Percentiles rank a stretch among this genome's conserved stretches.
Conservation (phyloP, 176 grass and related monocot species). For the Aegilops tauschii region DNA sequence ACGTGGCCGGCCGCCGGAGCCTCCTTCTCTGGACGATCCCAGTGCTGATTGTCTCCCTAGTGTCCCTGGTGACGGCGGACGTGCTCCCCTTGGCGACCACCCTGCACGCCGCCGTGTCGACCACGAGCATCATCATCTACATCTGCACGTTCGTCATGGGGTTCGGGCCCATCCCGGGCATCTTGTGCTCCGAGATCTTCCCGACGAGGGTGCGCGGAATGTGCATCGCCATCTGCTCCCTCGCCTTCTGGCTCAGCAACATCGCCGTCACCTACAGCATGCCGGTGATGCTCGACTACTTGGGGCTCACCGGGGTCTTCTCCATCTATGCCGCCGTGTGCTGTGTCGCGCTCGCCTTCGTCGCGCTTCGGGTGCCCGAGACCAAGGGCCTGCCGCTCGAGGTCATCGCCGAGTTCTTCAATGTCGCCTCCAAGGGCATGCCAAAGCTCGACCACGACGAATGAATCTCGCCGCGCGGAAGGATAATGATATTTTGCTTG, state of each 20-base stretch:
- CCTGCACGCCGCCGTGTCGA: slow-evolving; percentile 67
- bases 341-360: slow-evolving; percentile 62
- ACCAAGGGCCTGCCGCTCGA: slow-evolving; percentile 84
- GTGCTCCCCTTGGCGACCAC: slow-evolving; percentile 36
- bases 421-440: slow-evolving; percentile 48
- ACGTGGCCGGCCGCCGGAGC: slow-evolving; percentile 68
- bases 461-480: not conserved
- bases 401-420: slow-evolving; percentile 91
- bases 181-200: slow-evolving; percentile 83
- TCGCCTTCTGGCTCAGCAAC: slow-evolving; percentile 77
- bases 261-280: slow-evolving; percentile 80
- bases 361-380: slow-evolving; percentile 73
- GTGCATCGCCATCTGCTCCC: slow-evolving; percentile 90
- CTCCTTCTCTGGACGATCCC: slow-evolving; percentile 79
- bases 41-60: slow-evolving; percentile 55
- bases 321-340: slow-evolving; percentile 66
- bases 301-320: slow-evolving; percentile 52
- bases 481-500: not conserved
- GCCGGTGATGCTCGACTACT: slow-evolving; percentile 63
- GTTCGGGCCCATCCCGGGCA: slow-evolving; percentile 82
- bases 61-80: slow-evolving; percentile 47
- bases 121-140: slow-evolving; percentile 61
- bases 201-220: slow-evolving; percentile 69
- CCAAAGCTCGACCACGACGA: not conserved
- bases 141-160: slow-evolving; percentile 94